Conservation (phyloP, 495 filamentous ascomycete species). For the Penicillium roqueforti region DNA sequence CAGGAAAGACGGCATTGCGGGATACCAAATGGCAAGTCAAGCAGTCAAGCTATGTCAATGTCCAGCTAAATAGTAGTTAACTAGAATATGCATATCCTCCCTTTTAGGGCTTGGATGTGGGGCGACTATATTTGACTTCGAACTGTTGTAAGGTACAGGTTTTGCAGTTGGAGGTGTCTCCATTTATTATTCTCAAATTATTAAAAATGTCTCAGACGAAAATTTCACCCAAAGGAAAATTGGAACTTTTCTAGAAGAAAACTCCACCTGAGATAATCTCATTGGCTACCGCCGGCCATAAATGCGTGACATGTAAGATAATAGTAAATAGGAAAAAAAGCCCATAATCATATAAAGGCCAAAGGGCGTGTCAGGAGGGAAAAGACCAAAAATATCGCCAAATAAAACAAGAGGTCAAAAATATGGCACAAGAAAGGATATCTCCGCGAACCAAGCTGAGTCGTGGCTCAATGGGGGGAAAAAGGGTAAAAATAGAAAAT, state of each 20-base stretch:
- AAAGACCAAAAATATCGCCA: background rate
- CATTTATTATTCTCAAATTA: background rate
- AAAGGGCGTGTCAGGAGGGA: background rate
- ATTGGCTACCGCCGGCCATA: background rate
- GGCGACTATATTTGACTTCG: background rate
- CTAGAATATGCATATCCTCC: background rate
- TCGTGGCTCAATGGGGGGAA: background rate
- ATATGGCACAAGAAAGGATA: slow-evolving; percentile 3
- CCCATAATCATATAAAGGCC: background rate
- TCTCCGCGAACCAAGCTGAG: background rate
- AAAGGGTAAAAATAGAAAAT: background rate
- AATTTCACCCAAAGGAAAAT: background rate
- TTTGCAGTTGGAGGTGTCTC: background rate
- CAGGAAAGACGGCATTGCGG: background rate
- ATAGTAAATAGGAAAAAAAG: background rate
- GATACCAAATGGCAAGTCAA: background rate
- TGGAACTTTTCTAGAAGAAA: background rate
- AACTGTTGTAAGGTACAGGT: background rate
- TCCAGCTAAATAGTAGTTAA: background rate
- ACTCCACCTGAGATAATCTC: background rate
- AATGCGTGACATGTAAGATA: background rate
- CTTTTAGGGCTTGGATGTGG: background rate
- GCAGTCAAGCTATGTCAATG: no score
- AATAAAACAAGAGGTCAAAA: background rate
- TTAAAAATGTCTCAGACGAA: background rate